Evolutionary conservation across 2,329 filamentous ascomycete genomes (phyloP).

Genomic region (Chalaropsis ovoidea): DNA sequence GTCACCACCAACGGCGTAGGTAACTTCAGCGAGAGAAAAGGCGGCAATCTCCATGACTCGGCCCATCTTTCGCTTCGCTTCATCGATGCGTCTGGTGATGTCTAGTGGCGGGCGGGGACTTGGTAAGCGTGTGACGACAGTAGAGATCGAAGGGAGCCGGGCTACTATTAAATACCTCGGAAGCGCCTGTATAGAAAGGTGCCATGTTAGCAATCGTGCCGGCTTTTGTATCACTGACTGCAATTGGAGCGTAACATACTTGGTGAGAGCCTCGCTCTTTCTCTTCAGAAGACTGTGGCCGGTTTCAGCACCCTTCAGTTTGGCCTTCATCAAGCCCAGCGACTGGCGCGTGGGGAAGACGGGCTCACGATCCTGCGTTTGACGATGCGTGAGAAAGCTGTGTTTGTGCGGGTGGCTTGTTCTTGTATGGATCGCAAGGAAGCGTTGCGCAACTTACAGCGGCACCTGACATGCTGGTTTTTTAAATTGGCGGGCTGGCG

Average conservation of each 20-base stretch:
- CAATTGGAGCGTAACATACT: constrained; percentile 49
- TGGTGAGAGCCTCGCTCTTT: constrained; percentile 96
- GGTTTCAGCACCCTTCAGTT: constrained; percentile 85
- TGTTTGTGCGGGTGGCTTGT: neutral
- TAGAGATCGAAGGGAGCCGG: neutral
- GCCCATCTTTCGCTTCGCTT: constrained; percentile 98
- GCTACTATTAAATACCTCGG: constrained; percentile 49
- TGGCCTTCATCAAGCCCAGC: constrained; percentile 92
- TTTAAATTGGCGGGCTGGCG: neutral
- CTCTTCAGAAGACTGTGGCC: constrained; percentile 92
- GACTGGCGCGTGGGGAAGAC: constrained; percentile 98
- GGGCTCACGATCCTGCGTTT: constrained; percentile 69
- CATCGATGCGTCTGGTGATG: constrained; percentile 93
- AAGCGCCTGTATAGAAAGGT: constrained; percentile 55
- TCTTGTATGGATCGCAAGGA: neutral
- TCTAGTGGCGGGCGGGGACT: constrained; percentile 47
- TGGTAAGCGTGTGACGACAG: constrained; percentile 1
- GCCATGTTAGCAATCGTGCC: constrained; percentile 13
- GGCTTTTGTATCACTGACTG: neutral
- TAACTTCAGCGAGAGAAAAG: constrained; percentile 94
- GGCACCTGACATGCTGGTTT: constrained; percentile 34
- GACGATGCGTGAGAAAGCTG: constrained; percentile 5
- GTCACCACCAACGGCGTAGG: constrained; percentile 89
- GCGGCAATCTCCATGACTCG: constrained; percentile 98
- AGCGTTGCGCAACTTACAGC: constrained; percentile 31